These are phyloP conservation scores for Drechslerella dactyloides DNA, from an alignment of 2,329 filamentous ascomycete species.

Conservation along the genomic window DNA sequence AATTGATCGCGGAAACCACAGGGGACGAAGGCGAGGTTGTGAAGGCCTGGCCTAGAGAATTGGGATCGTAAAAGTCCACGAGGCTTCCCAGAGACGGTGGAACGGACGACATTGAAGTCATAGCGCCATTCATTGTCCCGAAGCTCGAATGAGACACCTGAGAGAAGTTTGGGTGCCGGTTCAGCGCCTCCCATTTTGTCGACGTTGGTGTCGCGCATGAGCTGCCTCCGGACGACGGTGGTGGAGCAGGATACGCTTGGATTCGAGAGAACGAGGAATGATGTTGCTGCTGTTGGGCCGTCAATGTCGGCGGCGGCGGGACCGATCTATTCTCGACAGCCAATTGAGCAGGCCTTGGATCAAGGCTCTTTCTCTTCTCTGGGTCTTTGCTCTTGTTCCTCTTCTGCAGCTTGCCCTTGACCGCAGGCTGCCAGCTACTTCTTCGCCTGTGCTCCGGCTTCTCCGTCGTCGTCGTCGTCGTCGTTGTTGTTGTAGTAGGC, in stretches of 20 bases:
- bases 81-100: conserved; percentile 41
- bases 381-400: conserved; percentile 49
- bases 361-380: conserved; percentile 42
- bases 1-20: conserved; percentile 23
- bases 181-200: conserved; percentile 24
- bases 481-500: conserved; percentile 8
- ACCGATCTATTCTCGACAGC: conserved; percentile 20
- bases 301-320: conserved; percentile 16
- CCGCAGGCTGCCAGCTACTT: conserved; percentile 46
- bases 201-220: conserved; percentile 37
- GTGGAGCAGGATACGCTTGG: conserved; percentile 19
- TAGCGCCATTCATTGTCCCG: conserved; percentile 21
- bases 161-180: conserved; percentile 25
- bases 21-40: conserved; percentile 45
- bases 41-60: conserved; percentile 41
- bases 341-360: conserved; percentile 21
- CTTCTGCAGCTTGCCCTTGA: conserved; percentile 46
- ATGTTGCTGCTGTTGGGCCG: conserved; percentile 9
- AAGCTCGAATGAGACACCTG: conserved; percentile 39
- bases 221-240: conserved; percentile 22
- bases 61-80: conserved; percentile 44
- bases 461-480: no score
- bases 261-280: conserved; percentile 41
- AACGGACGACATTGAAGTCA: neutral
- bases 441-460: conserved; percentile 37